phyloP scores from a whole-genome alignment of 352 stramenopile genomes.

The Thalassiosira mediterranea region DNA sequence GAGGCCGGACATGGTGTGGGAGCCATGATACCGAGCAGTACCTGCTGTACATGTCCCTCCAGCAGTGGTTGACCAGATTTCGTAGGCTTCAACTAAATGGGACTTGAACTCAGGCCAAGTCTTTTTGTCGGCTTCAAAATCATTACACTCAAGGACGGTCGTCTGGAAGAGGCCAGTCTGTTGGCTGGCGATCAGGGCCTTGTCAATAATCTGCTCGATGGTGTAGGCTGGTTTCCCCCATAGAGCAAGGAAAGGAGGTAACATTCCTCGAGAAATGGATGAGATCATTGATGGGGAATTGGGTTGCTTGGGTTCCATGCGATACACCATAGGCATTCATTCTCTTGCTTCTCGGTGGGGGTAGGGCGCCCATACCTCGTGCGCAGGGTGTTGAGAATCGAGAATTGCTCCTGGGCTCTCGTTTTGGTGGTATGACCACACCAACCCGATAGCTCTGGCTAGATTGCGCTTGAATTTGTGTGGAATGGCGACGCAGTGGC shows the following conservation, averaged over 20 bases:
- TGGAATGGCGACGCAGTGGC: too few species aligned
- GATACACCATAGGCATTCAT: background rate
- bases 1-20: too few species aligned
- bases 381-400: background rate
- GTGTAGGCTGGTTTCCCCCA: background rate
- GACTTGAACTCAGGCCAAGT: background rate
- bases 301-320: background rate
- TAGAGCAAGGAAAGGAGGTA: background rate
- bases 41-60: too few species aligned
- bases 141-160: background rate
- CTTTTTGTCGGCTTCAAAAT: background rate
- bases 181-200: background rate
- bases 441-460: too few species aligned
- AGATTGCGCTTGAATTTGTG: too few species aligned
- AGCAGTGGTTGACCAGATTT: background rate
- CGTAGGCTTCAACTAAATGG: background rate
- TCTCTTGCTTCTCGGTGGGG: background rate
- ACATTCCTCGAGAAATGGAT: background rate
- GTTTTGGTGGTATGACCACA: background rate
- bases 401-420: background rate
- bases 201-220: background rate
- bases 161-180: background rate
- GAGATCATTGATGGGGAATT: background rate
- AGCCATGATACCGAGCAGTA: too few species aligned
- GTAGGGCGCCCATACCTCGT: background rate